Evolutionary conservation across 768 basidiomycete species (phyloP).

Genomic region (Chalciporus piperatus): DNA sequence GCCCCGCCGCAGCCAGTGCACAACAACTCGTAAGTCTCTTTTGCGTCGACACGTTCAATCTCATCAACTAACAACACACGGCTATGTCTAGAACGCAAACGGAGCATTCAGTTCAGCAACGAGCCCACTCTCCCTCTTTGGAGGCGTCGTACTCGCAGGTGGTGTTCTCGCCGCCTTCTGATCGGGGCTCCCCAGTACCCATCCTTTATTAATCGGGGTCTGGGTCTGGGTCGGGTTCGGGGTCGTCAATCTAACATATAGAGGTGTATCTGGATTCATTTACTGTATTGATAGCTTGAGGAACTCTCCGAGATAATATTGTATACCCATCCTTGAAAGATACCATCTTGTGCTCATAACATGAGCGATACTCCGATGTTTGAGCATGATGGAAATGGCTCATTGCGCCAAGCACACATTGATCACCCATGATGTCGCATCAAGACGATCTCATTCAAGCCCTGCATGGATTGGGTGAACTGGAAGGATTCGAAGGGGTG

Average conservation of each 20-base stretch:
- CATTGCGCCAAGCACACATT: too few relatives aligned
- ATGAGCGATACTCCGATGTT: too few relatives aligned
- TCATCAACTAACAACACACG: neutral
- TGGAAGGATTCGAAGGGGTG: too few relatives aligned
- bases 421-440: too few relatives aligned
- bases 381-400: too few relatives aligned
- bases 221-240: too few relatives aligned
- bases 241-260: neutral
- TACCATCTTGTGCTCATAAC: neutral
- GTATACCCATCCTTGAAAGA: neutral
- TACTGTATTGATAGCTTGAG: constrained; percentile 12
- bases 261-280: constrained; percentile 9
- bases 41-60: neutral
- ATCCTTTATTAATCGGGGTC: neutral
- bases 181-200: neutral
- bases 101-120: constrained; percentile 19
- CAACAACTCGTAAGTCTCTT: constrained; percentile 20
- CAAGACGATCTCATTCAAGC: too few relatives aligned
- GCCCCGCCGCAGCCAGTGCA: constrained; percentile 14
- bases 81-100: constrained; percentile 17
- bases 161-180: constrained; percentile 20
- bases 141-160: constrained; percentile 19
- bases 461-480: too few relatives aligned
- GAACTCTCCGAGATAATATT: neutral
- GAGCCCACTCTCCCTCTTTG: constrained; percentile 19